Base-by-base conservation (phyloP, 2,329 filamentous ascomycete genomes). In the Hypoxylon sp. region DNA sequence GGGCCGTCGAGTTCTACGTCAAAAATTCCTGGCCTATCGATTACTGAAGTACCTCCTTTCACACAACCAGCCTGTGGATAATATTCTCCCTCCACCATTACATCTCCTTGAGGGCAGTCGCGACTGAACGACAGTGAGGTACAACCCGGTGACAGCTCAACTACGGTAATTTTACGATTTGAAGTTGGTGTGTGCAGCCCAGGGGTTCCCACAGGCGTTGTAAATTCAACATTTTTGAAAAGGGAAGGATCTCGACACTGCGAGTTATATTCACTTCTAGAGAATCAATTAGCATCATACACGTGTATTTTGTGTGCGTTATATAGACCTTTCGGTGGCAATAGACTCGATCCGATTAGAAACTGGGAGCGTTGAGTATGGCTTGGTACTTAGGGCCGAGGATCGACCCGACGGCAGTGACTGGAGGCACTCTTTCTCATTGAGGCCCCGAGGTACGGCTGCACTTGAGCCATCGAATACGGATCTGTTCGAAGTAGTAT, bases 141-240 rank as follows among this genome's bases (percentile, higher is more conserved):
- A 52, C 32, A 13, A 39, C 42, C 37, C 35, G 63, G 21, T 24
- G 73, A 68, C 13, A 73, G 57, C 46, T 77, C 75, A 31, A 78
- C 64, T 8, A 77, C 58, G 4, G 75, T 75, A 35, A 70, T 71
- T 46, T 78, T 75, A 27, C 76, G 73, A 58, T 76, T 74, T 17
- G 69, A 65, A 1, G 57, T 59, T 15, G 73, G 70, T 2, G 51
- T 72, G n/a, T 62, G 57, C 4, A 19, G 17, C 31, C 60, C 61
- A 19, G 65, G 35, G 11, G 44, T 52, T 47, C 67, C 72, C 5
- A 24, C 39, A 2, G 72, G 69, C 11, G 69, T 62, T 7, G 72
- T 55, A 54, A 77, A 77, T 57, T 76, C 72, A 7, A 77, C 70
- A 50, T 76, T 76, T 24, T 71, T 59, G 24, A 77, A 75, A 13